phyloP scores from a whole-genome alignment of 176 grass and related monocot species.

The Eragrostis curvula region DNA sequence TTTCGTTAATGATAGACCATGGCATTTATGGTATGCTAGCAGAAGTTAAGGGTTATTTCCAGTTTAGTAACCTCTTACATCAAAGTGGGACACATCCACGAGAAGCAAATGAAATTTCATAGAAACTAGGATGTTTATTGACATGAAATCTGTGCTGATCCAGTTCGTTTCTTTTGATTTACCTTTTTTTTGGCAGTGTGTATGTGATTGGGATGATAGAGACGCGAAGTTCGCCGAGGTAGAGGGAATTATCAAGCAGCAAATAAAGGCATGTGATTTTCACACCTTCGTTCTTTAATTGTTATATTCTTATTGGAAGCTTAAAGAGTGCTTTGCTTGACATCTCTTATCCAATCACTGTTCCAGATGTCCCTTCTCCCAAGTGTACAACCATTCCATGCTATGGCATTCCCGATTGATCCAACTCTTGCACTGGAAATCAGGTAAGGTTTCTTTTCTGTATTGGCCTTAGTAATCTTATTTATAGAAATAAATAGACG shows the following conservation, averaged over 20 bases:
- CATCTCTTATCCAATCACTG: constrained; percentile 7
- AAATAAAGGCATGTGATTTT: constrained; percentile 57
- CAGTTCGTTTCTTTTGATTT: constrained; percentile 13
- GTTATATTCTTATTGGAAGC: background rate
- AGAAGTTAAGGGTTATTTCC: background rate
- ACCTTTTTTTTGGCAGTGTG: constrained; percentile 58
- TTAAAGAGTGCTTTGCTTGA: background rate
- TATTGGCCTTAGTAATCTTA: background rate
- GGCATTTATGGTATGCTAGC: background rate
- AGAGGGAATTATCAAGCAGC: constrained; percentile 78
- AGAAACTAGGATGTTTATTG: background rate
- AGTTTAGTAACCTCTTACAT: background rate
- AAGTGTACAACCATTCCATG: constrained; percentile 97
- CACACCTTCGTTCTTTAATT: no score
- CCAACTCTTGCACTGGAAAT: constrained; percentile 81
- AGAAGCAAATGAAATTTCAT: background rate
- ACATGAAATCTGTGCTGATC: background rate
- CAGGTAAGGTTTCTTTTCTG: constrained; percentile 42
- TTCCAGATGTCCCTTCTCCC: constrained; percentile 62
- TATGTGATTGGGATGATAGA: constrained; percentile 87
- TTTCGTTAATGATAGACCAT: background rate
- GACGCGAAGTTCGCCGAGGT: constrained; percentile 69
- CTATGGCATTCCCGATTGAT: constrained; percentile 91
- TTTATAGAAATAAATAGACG: constrained; percentile 20
- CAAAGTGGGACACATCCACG: background rate